These are phyloP conservation scores for Adansonia digitata DNA, from an alignment of 345 rosid species.

Conservation along the genomic window DNA sequence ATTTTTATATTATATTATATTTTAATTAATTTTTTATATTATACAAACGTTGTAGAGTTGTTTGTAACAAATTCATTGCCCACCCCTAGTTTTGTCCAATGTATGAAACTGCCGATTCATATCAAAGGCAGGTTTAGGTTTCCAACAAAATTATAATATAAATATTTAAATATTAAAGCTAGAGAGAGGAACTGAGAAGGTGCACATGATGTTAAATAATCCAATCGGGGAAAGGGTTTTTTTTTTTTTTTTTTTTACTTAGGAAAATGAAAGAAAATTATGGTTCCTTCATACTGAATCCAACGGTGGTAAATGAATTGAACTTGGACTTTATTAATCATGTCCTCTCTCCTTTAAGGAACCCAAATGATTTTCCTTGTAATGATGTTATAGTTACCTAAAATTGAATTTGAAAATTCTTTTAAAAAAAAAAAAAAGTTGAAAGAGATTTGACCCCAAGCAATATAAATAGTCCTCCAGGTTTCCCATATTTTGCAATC, in stretches of 20 bases:
- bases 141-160: background rate
- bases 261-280: conserved; percentile 45
- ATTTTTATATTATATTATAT: too few species aligned
- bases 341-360: background rate
- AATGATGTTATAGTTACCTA: background rate
- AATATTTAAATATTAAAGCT: background rate
- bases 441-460: background rate
- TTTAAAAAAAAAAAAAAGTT: too few species aligned
- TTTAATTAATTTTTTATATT: too few species aligned
- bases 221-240: conserved; percentile 19
- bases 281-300: conserved; percentile 15
- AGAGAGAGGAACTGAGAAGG: background rate
- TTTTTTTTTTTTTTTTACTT: conserved; percentile 11
- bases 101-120: background rate
- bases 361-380: background rate
- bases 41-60: background rate
- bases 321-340: background rate
- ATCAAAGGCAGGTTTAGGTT: background rate
- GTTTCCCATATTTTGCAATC: conserved; percentile 20
- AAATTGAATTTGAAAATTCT: too few species aligned
- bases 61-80: background rate
- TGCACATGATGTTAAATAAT: background rate
- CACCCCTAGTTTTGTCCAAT: background rate
- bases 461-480: conserved; percentile 34
- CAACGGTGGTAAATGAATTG: background rate